Conservation (phyloP, 441 rosid genomes). For the Syzygium syzygioides region DNA sequence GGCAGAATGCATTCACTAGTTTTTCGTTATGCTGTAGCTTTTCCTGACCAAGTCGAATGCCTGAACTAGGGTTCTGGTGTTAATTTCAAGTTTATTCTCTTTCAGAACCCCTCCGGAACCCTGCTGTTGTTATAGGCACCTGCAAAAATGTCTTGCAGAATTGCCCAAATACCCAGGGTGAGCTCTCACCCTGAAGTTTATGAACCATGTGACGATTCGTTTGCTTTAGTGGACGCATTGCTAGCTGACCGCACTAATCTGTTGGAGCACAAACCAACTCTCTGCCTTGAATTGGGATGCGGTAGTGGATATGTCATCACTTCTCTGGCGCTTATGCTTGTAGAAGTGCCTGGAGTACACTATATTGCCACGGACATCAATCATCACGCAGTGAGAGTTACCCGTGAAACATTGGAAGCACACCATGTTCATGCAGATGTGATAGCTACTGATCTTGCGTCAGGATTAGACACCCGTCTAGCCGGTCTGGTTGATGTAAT, state of each 20-base stretch:
- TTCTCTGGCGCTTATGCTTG: conserved; percentile 80
- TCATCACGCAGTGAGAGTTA: conserved; percentile 55
- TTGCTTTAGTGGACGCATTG: conserved; percentile 84
- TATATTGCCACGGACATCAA: conserved; percentile 74
- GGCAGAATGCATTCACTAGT: not conserved
- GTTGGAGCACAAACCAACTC: conserved; percentile 45
- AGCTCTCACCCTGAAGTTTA: conserved; percentile 89
- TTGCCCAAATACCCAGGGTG: conserved; percentile 70
- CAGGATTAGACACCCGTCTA: conserved; percentile 18
- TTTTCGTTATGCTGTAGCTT: not conserved
- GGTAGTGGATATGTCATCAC: conserved; percentile 96
- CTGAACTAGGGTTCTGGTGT: not conserved
- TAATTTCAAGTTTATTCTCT: not conserved
- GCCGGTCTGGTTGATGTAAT: conserved; percentile 69
- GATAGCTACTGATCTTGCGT: conserved; percentile 45
- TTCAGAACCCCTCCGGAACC: not conserved
- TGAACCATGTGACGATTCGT: conserved; percentile 95
- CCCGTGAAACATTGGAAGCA: conserved; percentile 58
- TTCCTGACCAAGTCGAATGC: not conserved
- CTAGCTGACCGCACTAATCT: conserved; percentile 57
- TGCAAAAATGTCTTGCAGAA: conserved; percentile 33
- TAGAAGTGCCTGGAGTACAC: conserved; percentile 30
- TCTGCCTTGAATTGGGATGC: conserved; percentile 86
- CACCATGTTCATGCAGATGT: conserved; percentile 71
- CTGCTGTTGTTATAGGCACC: conserved; percentile 8